Conservation (phyloP, 225 moss, liverwort and hornwort species). For the Takakia lepidozioides region DNA sequence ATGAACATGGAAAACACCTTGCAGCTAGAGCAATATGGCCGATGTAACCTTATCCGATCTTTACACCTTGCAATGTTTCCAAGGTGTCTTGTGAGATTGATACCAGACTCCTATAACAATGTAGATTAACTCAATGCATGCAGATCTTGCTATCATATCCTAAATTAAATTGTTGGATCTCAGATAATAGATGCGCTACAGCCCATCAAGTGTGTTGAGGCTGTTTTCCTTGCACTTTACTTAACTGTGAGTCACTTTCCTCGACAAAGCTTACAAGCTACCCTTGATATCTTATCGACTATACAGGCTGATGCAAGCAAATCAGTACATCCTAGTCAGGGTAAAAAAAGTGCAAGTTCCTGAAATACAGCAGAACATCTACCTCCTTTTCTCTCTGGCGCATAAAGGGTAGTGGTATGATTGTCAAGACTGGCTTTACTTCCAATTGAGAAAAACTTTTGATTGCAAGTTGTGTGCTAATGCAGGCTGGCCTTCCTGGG, state of each 20-base stretch:
- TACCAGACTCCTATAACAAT: too few species aligned
- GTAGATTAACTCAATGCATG: too few species aligned
- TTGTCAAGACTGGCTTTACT: background rate
- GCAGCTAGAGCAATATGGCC: too few species aligned
- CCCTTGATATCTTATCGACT: background rate
- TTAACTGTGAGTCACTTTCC: slow-evolving; percentile 47
- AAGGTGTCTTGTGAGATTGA: too few species aligned
- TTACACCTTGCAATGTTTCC: too few species aligned
- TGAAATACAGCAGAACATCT: too few species aligned
- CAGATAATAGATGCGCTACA: slow-evolving; percentile 73
- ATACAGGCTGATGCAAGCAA: background rate
- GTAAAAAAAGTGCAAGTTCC: background rate
- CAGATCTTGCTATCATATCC: too few species aligned
- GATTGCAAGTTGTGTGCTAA: background rate
- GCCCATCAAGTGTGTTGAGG: slow-evolving; percentile 83
- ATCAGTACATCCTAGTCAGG: background rate
- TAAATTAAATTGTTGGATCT: too few species aligned
- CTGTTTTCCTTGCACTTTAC: slow-evolving; percentile 70
- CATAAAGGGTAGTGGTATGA: background rate
- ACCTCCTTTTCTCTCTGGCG: too few species aligned
- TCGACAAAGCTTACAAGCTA: background rate
- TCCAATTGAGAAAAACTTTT: background rate
- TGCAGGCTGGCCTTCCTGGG: slow-evolving; percentile 54
- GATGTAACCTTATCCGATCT: too few species aligned
- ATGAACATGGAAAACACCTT: too few species aligned